Evolutionary conservation across 331 rosid species (phyloP).

Genomic region (Quercus phellos): DNA sequence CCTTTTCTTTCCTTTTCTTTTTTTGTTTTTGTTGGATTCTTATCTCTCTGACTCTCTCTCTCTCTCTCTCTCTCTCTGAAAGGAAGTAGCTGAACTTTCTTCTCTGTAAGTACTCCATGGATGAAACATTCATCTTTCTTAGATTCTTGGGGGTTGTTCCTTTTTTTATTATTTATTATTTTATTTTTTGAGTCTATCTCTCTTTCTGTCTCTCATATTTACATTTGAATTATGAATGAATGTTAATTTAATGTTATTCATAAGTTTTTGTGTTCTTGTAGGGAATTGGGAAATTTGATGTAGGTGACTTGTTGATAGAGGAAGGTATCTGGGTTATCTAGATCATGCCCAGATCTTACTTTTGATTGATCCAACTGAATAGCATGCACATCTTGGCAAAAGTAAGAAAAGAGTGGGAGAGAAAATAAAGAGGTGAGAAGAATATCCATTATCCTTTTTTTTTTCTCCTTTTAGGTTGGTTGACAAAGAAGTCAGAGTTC

Average conservation of each 20-base stretch:
- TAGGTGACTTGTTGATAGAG: slow-evolving; percentile 29
- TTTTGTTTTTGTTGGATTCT: background rate
- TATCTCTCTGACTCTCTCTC: slow-evolving; percentile 26
- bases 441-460: slow-evolving; percentile 4
- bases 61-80: slow-evolving; percentile 10
- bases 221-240: background rate
- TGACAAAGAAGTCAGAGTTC: slow-evolving; percentile 48
- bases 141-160: slow-evolving; percentile 21
- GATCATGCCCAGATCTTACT: slow-evolving; percentile 84
- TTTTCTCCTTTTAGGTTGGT: slow-evolving; percentile 15
- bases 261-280: slow-evolving; percentile 13
- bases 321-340: slow-evolving; percentile 39
- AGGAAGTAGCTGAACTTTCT: slow-evolving; percentile 27
- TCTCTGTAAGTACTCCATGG: slow-evolving; percentile 18
- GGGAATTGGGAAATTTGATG: slow-evolving; percentile 21
- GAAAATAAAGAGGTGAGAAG: slow-evolving; percentile 34
- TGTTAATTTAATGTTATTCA: slow-evolving; percentile 28
- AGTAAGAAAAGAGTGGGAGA: slow-evolving; percentile 23
- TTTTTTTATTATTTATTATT: background rate
- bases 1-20: slow-evolving; percentile 18
- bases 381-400: slow-evolving; percentile 21
- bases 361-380: slow-evolving; percentile 43
- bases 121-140: slow-evolving; percentile 21
- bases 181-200: slow-evolving; percentile 1
- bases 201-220: background rate